These are phyloP conservation scores for Lactarius pseudohatsudake DNA, from an alignment of 768 basidiomycete species.

Conservation along the genomic window DNA sequence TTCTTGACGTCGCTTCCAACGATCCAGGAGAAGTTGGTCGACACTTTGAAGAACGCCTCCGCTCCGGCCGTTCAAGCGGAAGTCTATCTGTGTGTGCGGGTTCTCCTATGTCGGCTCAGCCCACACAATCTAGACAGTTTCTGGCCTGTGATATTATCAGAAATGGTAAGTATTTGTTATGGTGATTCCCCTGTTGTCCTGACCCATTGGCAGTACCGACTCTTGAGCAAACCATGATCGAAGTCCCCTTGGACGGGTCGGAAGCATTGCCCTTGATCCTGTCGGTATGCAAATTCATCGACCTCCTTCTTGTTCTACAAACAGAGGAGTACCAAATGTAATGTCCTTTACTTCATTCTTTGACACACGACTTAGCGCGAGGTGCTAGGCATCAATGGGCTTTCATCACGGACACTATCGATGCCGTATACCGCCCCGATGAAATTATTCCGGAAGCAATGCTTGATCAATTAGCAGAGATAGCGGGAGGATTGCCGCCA, in stretches of 20 bases:
- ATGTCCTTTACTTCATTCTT: neutral
- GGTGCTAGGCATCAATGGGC: constrained; percentile 88
- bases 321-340: constrained; percentile 99
- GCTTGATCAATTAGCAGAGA: constrained; percentile 87
- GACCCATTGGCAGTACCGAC: constrained; percentile 61
- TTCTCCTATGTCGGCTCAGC: constrained; percentile 86
- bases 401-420: constrained; percentile 96
- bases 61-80: constrained; percentile 89
- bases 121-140: constrained; percentile 91
- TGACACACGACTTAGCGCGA: constrained; percentile 6
- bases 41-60: constrained; percentile 76
- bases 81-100: constrained; percentile 90
- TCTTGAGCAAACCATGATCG: constrained; percentile 77
- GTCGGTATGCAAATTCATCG: constrained; percentile 91
- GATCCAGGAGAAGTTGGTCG: constrained; percentile 97
- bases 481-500: constrained; percentile 65
- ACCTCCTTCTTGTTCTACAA: constrained; percentile 88
- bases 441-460: constrained; percentile 82
- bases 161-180: constrained; percentile 57
- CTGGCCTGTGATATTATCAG: constrained; percentile 94
- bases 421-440: constrained; percentile 87
- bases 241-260: constrained; percentile 75
- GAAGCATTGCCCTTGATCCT: constrained; percentile 82
- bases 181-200: neutral
- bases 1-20: constrained; percentile 86